These are phyloP conservation scores for Rhodotorula toruloides DNA, from an alignment of 768 basidiomycete genomes.

Conservation along the genomic window DNA sequence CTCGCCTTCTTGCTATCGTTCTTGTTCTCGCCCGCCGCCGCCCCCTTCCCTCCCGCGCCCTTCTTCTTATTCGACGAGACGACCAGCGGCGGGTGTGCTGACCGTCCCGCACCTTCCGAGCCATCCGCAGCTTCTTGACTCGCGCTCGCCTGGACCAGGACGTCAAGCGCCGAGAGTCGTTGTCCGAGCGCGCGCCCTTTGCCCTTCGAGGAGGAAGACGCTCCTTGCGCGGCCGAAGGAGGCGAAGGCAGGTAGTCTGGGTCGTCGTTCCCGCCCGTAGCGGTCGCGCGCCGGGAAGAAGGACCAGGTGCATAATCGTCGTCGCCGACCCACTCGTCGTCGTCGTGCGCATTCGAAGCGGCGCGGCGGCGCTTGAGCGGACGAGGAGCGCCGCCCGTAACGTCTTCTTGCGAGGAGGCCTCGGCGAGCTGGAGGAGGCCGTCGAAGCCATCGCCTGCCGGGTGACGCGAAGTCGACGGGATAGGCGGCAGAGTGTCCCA, in stretches of 20 bases:
- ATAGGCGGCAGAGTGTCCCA: neutral
- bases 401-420: neutral
- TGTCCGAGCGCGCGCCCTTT: neutral
- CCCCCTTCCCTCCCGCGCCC: neutral
- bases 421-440: conserved; percentile 2
- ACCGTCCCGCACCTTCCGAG: neutral
- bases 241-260: neutral
- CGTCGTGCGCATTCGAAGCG: neutral
- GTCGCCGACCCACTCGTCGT: neutral
- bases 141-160: conserved; percentile 6
- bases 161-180: conserved; percentile 5
- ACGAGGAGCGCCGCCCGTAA: no score
- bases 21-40: neutral
- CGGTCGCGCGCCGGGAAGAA: neutral
- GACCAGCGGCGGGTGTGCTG: neutral
- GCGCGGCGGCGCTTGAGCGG: neutral
- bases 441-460: neutral
- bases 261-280: neutral
- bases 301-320: no score
- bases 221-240: neutral
- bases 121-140: neutral
- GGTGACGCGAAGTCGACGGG: neutral
- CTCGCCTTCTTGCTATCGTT: conserved; percentile 15
- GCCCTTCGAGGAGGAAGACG: neutral
- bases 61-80: neutral